phyloP scores from a whole-genome alignment of 768 basidiomycete species.

The Mycena filopes region DNA sequence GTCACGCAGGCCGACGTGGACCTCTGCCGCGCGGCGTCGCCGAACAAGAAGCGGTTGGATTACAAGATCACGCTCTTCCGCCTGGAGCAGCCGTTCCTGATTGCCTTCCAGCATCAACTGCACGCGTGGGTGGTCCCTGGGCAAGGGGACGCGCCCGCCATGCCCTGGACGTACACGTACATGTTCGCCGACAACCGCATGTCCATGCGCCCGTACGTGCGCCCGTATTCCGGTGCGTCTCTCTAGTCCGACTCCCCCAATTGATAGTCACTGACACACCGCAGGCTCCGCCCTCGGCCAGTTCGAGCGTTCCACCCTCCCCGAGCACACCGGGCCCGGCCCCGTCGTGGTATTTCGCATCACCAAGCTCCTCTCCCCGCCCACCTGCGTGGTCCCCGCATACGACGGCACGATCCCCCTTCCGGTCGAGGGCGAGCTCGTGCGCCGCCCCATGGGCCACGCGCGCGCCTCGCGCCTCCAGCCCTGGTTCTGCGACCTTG shows the following conservation, averaged over 20 bases:
- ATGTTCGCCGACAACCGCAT: constrained; percentile 25
- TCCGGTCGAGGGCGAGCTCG: constrained; percentile 21
- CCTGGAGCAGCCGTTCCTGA: constrained; percentile 21
- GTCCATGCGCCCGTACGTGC: constrained; percentile 3
- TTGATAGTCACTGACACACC: too few species aligned
- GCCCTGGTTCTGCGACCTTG: constrained; percentile 22
- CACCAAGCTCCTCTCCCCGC: constrained; percentile 26
- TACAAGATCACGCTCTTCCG: not conserved
- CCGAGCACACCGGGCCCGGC: constrained; percentile 42
- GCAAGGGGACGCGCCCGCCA: not conserved
- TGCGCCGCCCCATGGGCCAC: constrained; percentile 24
- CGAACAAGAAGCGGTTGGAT: constrained; percentile 25
- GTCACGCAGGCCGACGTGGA: constrained; percentile 9
- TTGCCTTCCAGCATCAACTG: constrained; percentile 2
- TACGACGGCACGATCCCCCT: constrained; percentile 29
- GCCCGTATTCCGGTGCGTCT: constrained; percentile 12
- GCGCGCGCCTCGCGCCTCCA: constrained; percentile 3
- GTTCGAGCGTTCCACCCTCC: constrained; percentile 29
- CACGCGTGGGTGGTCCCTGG: constrained; percentile 8
- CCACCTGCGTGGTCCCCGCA: constrained; percentile 17
- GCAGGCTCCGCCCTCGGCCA: constrained; percentile 27
- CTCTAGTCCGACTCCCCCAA: too few species aligned
- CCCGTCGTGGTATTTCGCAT: constrained; percentile 44
- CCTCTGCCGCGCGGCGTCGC: not conserved
- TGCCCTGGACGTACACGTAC: constrained; percentile 19